Evolutionary conservation across 2,329 filamentous ascomycete species (phyloP), one percentile per base, ranked within the genome.

Genomic region (Aureobasidium sp.): DNA sequence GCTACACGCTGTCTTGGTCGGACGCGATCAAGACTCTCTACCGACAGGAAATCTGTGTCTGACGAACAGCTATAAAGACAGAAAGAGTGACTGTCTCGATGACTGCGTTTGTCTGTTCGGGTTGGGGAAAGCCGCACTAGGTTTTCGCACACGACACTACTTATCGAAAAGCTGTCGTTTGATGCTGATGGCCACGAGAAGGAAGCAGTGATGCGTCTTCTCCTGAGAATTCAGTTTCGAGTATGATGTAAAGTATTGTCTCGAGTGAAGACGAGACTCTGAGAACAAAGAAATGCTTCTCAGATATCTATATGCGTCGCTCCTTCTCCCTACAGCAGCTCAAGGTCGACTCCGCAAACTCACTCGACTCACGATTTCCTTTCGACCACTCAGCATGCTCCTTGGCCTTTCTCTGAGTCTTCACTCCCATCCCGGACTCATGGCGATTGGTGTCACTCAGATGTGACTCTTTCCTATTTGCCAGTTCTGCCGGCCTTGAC

Each of bases 71-170:
- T 39, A 52, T 25, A 4, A 39, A 39, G 31, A 22, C 49, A 11
- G 14, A 6, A 37, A 39, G 22, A 22, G 6, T 39, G 34, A 25
- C 34, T 27, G 52, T 42, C 36, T 42, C 37, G 52, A 31, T 3
- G 22, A 20, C 20, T 34, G 52, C 52, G 52, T 55, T 55, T 55
- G 52, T 55, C 25, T n/a, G 25, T 41, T 55, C 52, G 31, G 37
- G 37, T 55, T 55, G 52, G 37, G 52, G 37, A 42, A 41, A 55
- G 36, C 31, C 52, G 22, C 51, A 53, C 37, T 55, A 29, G 37
- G 14, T 29, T 55, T 42, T 42, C 49, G 36, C 49, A 42, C 52
- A 55, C 52, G 52, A 55, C 52, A 55, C 52, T 41, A 55, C 52
- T 55, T 55, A 55, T 9, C 39, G 36, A 55, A 55, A 55, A 55